Evolutionary conservation across 176 grass and related monocot species (phyloP), one percentile per base, ranked within the genome.

Genomic region (Saccharum officinarum): DNA sequence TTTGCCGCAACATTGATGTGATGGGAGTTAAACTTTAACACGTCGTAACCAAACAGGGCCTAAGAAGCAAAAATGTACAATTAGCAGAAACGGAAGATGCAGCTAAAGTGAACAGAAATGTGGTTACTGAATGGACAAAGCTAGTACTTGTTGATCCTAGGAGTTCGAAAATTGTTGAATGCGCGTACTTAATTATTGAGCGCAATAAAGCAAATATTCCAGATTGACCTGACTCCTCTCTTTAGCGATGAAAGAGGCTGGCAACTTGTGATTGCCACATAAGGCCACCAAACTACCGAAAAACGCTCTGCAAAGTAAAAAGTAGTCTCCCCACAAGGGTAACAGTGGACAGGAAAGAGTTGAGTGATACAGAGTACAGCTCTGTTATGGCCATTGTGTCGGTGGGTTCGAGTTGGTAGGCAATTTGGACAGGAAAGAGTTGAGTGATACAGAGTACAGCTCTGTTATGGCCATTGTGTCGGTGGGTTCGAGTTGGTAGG

Each of bases 221-320:
- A 12, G 47, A 76, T 50, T 81, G 69, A 80, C 70, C 60, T 38
- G 46, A 79, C 23, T 18, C 8, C 79, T 74, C 81, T 84, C 42
- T 79, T 79, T 57, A 45, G 41, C 78, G 52, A 67, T 28, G 41
- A 81, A 77, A 90, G 79, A 33, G 57, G 60, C 28, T 31, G 46
- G 20, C 18, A 62, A n/a, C 79, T 81, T 63, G n/a, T 85, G 18
- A 31, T 75, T 73, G 49, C 34, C 13, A n/a, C 3, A 42, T n/a
- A 69, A 50, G 80, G 18, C 1, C 70, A 62, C 39, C 64, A 20
- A 67, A 40, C 73, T 33, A 60, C 70, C 70, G 6, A 61, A 63
- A 82, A 82, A 87, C 4, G 36, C 46, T 33, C 47, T 8, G 25
- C 47, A 69, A 82, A 76, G 6, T 1, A 23, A 25, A n/a, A 10